Evolutionary conservation across 2,329 filamentous ascomycete species (phyloP).

Genomic region (Eutypella sp.): DNA sequence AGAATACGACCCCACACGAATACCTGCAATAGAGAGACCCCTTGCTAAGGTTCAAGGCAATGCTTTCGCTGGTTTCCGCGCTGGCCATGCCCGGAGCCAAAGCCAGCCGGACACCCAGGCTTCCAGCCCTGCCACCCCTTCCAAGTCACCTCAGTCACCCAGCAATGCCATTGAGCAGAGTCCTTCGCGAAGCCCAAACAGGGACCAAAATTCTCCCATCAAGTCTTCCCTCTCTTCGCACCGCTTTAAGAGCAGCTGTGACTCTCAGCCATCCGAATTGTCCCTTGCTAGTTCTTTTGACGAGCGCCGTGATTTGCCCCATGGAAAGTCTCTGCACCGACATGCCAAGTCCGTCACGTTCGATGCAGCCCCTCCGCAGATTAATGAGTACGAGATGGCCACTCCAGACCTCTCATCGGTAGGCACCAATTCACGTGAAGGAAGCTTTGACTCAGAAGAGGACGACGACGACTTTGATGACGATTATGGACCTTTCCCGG

Average conservation of each 20-base stretch:
- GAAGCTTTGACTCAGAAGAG: slow-evolving; percentile 84
- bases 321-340: slow-evolving; percentile 66
- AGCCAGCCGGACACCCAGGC: slow-evolving; percentile 58
- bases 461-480: slow-evolving; percentile 68
- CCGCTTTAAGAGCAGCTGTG: slow-evolving; percentile 63
- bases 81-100: slow-evolving; percentile 47
- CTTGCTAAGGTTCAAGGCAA: slow-evolving; percentile 72
- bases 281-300: slow-evolving; percentile 58
- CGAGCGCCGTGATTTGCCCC: slow-evolving; percentile 51
- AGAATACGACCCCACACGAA: slow-evolving; percentile 79
- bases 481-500: slow-evolving; percentile 45
- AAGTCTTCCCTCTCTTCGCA: slow-evolving; percentile 80
- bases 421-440: slow-evolving; percentile 83
- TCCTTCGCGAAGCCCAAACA: slow-evolving; percentile 53
- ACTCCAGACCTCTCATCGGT: slow-evolving; percentile 94
- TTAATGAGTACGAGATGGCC: slow-evolving; percentile 98
- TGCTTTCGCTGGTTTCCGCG: slow-evolving; percentile 53
- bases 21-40: slow-evolving; percentile 77
- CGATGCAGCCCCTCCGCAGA: slow-evolving; percentile 83
- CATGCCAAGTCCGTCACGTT: slow-evolving; percentile 98
- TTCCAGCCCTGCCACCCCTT: slow-evolving; percentile 51
- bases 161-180: slow-evolving; percentile 19
- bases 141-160: slow-evolving; percentile 31
- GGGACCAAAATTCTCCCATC: slow-evolving; percentile 70
- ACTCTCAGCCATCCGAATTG: slow-evolving; percentile 64